phyloP scores from a whole-genome alignment of 2,329 filamentous ascomycete species.

The Fusarium coicis region DNA sequence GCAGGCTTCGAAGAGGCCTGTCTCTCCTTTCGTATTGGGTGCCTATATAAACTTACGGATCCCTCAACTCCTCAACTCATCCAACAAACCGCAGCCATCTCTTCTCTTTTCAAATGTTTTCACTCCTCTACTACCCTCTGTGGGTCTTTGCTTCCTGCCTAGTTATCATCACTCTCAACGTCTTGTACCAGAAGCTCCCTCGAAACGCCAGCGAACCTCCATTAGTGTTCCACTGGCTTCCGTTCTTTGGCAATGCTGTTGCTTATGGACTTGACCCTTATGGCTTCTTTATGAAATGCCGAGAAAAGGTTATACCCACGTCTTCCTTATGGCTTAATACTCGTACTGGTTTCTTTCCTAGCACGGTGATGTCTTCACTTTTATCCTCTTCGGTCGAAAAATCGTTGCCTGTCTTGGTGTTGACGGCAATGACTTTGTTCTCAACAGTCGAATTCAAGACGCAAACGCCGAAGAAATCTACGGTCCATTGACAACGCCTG shows the following conservation, averaged over 20 bases:
- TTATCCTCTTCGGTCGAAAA: constrained; percentile 62
- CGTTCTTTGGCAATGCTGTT: constrained; percentile 75
- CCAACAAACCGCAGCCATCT: not conserved
- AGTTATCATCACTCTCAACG: constrained; percentile 13
- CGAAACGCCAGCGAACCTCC: constrained; percentile 53
- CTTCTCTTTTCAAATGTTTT: not conserved
- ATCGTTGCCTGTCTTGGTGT: constrained; percentile 62
- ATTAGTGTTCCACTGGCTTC: constrained; percentile 69
- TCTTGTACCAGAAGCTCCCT: constrained; percentile 28
- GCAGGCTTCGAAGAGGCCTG: too few relatives aligned
- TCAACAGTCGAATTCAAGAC: constrained; percentile 65
- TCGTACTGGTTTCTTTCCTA: constrained; percentile 37
- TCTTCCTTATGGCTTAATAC: rapidly evolving
- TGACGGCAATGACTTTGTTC: constrained; percentile 65
- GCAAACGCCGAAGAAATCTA: constrained; percentile 67
- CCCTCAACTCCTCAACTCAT: not conserved
- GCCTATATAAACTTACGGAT: too few relatives aligned
- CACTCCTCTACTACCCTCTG: constrained; percentile 6
- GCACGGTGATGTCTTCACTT: constrained; percentile 66
- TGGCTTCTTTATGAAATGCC: constrained; percentile 72
- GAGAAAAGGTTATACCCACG: constrained; percentile 66
- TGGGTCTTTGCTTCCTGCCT: constrained; percentile 11
- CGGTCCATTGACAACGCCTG: constrained; percentile 60
- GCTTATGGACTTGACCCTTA: constrained; percentile 78
- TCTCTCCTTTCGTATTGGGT: too few relatives aligned